phyloP scores from a whole-genome alignment of 306 rosid genomes.

The Ormosia emarginata region DNA sequence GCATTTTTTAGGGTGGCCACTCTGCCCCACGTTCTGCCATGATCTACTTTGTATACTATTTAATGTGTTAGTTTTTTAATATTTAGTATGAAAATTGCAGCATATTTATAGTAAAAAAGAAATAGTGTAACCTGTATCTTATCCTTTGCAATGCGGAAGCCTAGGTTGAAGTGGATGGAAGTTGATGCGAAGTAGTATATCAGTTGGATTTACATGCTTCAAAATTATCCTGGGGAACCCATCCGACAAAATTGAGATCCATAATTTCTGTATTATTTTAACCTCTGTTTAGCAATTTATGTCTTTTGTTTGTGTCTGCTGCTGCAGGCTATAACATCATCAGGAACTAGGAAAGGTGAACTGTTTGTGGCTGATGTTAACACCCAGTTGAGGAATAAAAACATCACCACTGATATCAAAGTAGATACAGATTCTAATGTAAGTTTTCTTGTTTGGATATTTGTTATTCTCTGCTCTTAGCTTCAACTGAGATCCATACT shows the following conservation, averaged over 20 bases:
- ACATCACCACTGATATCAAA: conserved; percentile 86
- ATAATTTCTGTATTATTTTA: neutral
- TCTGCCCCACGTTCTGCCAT: neutral
- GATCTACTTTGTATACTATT: neutral
- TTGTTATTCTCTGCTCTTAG: neutral
- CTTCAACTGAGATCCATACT: neutral
- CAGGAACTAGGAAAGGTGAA: conserved; percentile 88
- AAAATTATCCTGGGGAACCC: neutral
- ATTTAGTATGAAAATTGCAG: neutral
- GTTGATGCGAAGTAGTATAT: neutral
- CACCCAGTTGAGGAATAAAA: conserved; percentile 75
- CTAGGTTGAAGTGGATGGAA: neutral
- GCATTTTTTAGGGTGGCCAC: neutral
- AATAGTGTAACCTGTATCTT: neutral
- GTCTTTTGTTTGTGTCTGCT: conserved; percentile 14
- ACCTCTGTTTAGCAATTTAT: neutral
- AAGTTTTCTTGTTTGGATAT: conserved; percentile 22
- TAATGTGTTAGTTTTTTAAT: neutral
- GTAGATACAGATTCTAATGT: conserved; percentile 87
- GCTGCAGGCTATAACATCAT: conserved; percentile 74
- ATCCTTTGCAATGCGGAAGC: neutral
- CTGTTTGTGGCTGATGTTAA: conserved; percentile 76
- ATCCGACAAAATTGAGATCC: neutral
- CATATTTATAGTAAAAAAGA: neutral
- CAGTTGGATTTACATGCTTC: neutral